These are phyloP conservation scores for Euphrasia arctica DNA, from an alignment of 305 asterid genomes.

Conservation along the genomic window DNA sequence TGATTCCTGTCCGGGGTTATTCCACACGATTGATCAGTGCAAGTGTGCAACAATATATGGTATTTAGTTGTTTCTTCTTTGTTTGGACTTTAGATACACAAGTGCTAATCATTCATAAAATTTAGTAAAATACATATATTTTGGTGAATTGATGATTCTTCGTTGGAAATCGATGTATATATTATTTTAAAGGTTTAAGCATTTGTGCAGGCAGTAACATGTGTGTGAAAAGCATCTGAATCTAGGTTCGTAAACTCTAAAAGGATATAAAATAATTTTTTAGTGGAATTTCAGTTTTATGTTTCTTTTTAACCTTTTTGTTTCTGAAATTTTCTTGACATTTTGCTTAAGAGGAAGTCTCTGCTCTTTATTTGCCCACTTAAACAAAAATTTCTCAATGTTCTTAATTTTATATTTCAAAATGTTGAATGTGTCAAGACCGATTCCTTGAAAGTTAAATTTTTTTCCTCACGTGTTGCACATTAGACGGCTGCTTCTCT, in stretches of 20 bases:
- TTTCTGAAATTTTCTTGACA: not conserved
- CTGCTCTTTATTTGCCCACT: not conserved
- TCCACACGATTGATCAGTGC: slow-evolving; percentile 1
- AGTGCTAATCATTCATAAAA: too few relatives aligned
- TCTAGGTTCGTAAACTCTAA: not conserved
- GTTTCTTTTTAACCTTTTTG: not conserved
- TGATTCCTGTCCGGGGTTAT: slow-evolving; percentile 12
- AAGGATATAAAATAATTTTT: not conserved
- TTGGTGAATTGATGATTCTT: not conserved
- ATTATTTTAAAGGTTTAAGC: not conserved
- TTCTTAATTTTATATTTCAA: not conserved
- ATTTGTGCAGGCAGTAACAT: slow-evolving; percentile 2
- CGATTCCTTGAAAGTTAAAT: slow-evolving; percentile 2
- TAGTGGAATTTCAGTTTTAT: not conserved
- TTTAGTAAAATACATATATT: slow-evolving; percentile 4
- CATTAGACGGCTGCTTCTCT: slow-evolving; percentile 21
- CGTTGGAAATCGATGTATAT: not conserved
- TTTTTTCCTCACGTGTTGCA: slow-evolving; percentile 11
- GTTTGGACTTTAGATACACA: too few relatives aligned
- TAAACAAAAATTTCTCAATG: not conserved
- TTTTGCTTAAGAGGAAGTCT: not conserved
- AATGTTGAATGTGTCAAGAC: not conserved
- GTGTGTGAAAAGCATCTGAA: not conserved
- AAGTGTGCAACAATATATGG: slow-evolving; percentile 20
- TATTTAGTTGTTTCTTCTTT: not conserved